Base-by-base conservation (phyloP, 2,329 filamentous ascomycete species). In the Fusarium tupiense region DNA sequence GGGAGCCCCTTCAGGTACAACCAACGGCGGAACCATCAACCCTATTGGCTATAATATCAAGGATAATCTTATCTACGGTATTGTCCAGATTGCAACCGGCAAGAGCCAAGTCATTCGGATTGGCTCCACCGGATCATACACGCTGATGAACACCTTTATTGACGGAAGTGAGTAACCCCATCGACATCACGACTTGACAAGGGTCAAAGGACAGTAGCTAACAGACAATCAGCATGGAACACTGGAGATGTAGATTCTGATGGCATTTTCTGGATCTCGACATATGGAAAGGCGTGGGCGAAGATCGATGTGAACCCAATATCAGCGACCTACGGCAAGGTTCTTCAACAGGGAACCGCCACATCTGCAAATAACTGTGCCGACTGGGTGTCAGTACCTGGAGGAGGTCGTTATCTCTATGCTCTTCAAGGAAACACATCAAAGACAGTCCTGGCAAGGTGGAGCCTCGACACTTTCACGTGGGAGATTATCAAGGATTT, bases 51-150 rank as follows among this genome's bases (percentile, higher is more conserved):
- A 69, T 17, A 69, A 69, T 6, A 69, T 69, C 5, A 44, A 50
- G 11, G 66, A 69, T 4, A 16, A 69, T 17, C 33, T 69, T 1
- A 64, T 69, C 8, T 69, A 69, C 7, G 66, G 41, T 2, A 69
- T 69, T 10, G 66, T 69, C 19, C 66, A 69, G 49, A 38, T 69
- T 20, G 43, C 43, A 7, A 69, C 5, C 0, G 16, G 37, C 2
- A 56, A 22, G 12, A 69, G 65, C 2, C 66, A 69, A 33, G 57
- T 69, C 11, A 69, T 69, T 24, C 57, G 66, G 2, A 54, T 69
- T 11, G 66, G 66, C 9, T 38, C 41, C 17, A 54, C 41, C 2
- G 66, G 66, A 3, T 41, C 66, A 5, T 69, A 69, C 22, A 69
- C 66, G 2, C 14, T 69, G 10, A 69, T 69, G 49, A 44, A 56